Conservation (phyloP, 306 rosid species). For the Acacia crassicarpa region DNA sequence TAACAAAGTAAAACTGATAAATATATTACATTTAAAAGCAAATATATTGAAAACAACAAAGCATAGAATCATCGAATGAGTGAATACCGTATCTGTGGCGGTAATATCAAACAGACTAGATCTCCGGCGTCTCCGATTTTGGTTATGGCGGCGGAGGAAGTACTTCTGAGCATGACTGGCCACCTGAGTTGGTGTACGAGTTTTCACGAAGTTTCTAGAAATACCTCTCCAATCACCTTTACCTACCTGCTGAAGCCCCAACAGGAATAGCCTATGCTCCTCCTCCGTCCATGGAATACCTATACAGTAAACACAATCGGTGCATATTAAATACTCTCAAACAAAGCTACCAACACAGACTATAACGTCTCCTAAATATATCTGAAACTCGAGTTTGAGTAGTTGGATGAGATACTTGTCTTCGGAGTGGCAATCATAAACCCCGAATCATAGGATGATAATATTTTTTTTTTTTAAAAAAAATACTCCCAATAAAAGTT, state of each 20-base stretch:
- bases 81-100: slow-evolving; percentile 63
- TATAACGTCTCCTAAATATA: too few species aligned
- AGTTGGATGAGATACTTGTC: too few species aligned
- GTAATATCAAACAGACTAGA: slow-evolving; percentile 95
- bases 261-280: slow-evolving; percentile 71
- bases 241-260: slow-evolving; percentile 80
- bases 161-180: slow-evolving; percentile 97
- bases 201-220: slow-evolving; percentile 86
- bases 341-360: too few species aligned
- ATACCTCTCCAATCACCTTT: slow-evolving; percentile 98
- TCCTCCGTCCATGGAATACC: slow-evolving; percentile 96
- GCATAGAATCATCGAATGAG: neutral
- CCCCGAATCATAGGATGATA: too few species aligned
- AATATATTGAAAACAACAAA: neutral
- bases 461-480: too few species aligned
- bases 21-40: neutral
- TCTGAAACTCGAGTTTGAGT: too few species aligned
- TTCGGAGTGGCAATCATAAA: too few species aligned
- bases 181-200: slow-evolving; percentile 91
- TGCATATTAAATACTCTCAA: too few species aligned
- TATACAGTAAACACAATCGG: too few species aligned
- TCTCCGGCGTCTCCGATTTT: slow-evolving; percentile 84
- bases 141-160: slow-evolving; percentile 78
- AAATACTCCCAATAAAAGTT: neutral
- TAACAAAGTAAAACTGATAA: neutral